Percentiles rank a stretch among this genome's conserved stretches.
Evolutionary conservation across 495 filamentous ascomycete species (phyloP).

Genomic region (Chaetomium cochliodes): DNA sequence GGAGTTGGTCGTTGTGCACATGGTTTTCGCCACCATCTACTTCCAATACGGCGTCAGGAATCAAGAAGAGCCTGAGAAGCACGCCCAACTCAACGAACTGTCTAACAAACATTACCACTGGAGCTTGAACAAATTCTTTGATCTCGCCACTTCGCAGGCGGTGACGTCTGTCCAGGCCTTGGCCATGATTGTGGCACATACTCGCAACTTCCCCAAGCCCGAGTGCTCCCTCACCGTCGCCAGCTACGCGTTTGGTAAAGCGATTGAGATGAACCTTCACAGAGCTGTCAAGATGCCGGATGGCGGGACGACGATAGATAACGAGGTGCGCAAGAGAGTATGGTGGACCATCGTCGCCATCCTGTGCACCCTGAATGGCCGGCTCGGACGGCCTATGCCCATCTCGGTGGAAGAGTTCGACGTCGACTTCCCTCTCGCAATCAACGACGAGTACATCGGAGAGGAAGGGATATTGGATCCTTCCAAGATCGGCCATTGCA

Average conservation of each 20-base stretch:
- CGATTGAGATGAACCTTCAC: constrained; percentile 71
- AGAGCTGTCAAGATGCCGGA: constrained; percentile 61
- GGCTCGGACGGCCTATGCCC: constrained; percentile 72
- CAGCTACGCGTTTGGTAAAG: constrained; percentile 58
- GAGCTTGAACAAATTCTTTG: constrained; percentile 62
- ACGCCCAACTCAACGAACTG: constrained; percentile 52
- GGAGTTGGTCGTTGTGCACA: constrained; percentile 70
- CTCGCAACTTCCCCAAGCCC: constrained; percentile 76
- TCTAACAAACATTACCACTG: constrained; percentile 77
- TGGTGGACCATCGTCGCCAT: constrained; percentile 70
- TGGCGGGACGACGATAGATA: constrained; percentile 57
- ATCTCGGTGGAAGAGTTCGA: constrained; percentile 70
- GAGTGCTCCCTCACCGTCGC: constrained; percentile 66
- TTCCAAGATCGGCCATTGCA: constrained; percentile 56
- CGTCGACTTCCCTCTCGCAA: constrained; percentile 65
- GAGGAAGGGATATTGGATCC: constrained; percentile 52
- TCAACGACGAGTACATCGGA: constrained; percentile 64
- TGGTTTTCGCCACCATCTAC: constrained; percentile 73
- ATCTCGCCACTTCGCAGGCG: constrained; percentile 57
- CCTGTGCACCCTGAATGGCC: constrained; percentile 64
- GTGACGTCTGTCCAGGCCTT: constrained; percentile 69
- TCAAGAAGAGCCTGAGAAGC: constrained; percentile 51
- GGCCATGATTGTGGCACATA: constrained; percentile 64
- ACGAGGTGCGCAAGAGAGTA: constrained; percentile 72
- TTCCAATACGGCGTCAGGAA: constrained; percentile 70